Evolutionary conservation across 495 filamentous ascomycete species (phyloP).

Genomic region (Daldinia decipiens): DNA sequence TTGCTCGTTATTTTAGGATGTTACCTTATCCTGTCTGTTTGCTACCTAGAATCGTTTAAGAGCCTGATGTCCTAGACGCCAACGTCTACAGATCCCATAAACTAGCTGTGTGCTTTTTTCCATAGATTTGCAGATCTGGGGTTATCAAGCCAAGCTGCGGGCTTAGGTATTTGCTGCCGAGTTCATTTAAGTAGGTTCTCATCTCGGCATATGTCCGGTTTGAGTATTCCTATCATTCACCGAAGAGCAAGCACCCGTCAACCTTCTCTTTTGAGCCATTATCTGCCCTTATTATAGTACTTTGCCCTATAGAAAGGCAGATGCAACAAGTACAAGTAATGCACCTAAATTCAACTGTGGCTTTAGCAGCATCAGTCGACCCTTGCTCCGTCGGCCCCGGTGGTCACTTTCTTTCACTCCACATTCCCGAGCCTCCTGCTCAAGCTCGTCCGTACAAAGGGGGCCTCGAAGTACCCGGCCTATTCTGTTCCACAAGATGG

Average conservation of each 20-base stretch:
- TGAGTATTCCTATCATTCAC: constrained; percentile 29
- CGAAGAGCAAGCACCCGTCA: constrained; percentile 38
- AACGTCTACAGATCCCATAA: constrained; percentile 5
- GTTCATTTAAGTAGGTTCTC: constrained; percentile 23
- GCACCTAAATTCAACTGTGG: constrained; percentile 41
- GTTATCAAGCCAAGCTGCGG: constrained; percentile 9
- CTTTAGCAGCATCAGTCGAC: constrained; percentile 38
- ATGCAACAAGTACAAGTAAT: constrained; percentile 43
- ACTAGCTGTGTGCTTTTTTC: constrained; percentile 6
- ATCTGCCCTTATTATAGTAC: constrained; percentile 33
- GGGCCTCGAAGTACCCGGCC: constrained; percentile 32
- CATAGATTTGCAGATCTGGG: constrained; percentile 7
- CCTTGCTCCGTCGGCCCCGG: constrained; percentile 42
- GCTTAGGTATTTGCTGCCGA: constrained; percentile 4
- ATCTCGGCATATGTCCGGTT: constrained; percentile 30
- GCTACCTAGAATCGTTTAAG: neutral
- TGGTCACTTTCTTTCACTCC: constrained; percentile 33
- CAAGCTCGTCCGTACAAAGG: constrained; percentile 42
- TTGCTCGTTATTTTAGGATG: constrained; percentile 2
- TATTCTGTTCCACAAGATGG: constrained; percentile 48
- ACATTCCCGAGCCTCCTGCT: constrained; percentile 33
- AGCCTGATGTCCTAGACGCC: constrained; percentile 3
- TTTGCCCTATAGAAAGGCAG: constrained; percentile 32
- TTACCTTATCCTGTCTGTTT: neutral
- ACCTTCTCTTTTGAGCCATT: constrained; percentile 43